These are phyloP conservation scores for Thalia dealbata DNA, from an alignment of 176 grass and related monocot species.

Conservation along the genomic window DNA sequence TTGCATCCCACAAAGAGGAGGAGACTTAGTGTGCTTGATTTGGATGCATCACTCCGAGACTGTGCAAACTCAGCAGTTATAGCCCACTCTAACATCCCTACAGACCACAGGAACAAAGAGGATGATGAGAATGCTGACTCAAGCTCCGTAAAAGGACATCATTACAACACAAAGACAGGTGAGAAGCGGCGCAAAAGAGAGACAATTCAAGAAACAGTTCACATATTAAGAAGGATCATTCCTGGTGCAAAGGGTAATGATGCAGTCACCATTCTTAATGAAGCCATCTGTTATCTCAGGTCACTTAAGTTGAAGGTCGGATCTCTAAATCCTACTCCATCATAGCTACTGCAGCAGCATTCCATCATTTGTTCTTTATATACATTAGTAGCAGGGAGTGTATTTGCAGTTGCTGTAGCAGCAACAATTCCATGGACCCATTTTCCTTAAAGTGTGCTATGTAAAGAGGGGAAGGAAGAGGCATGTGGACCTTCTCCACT, in stretches of 20 bases:
- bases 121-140: constrained; percentile 33
- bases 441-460: constrained; percentile 2
- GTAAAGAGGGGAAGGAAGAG: neutral
- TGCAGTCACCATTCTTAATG: constrained; percentile 60
- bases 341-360: constrained; percentile 17
- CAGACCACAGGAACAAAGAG: constrained; percentile 22
- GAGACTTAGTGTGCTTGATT: constrained; percentile 27
- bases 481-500: constrained; percentile 1
- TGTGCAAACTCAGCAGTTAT: constrained; percentile 58
- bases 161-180: constrained; percentile 23
- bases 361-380: neutral
- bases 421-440: constrained; percentile 6
- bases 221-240: constrained; percentile 59
- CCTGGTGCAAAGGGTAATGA: constrained; percentile 70
- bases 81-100: constrained; percentile 5
- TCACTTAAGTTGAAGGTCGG: constrained; percentile 76
- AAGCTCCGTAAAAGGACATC: constrained; percentile 45
- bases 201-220: constrained; percentile 78
- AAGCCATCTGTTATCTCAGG: constrained; percentile 81
- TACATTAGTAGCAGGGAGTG: constrained; percentile 7
- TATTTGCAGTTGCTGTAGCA: neutral
- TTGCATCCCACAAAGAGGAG: constrained; percentile 46
- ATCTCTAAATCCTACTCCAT: constrained; percentile 37
- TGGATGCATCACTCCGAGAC: constrained; percentile 59
- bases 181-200: constrained; percentile 41